phyloP scores from a whole-genome alignment of 768 basidiomycete species.

The Mycena rebaudengoi region DNA sequence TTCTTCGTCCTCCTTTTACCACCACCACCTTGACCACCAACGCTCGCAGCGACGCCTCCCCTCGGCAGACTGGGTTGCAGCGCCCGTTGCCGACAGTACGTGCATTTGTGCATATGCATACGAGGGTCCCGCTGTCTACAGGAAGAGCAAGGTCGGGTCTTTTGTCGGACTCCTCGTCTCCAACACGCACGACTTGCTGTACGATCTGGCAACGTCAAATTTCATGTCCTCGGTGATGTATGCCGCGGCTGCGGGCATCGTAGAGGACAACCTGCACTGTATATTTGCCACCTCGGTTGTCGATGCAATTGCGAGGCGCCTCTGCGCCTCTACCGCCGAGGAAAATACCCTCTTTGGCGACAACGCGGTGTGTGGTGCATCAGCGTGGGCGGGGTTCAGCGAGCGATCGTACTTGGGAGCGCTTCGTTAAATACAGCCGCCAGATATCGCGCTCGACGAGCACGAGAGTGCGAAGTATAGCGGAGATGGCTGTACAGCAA shows the following conservation, averaged over 20 bases:
- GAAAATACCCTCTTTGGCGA: conserved; percentile 1
- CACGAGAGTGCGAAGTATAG: background rate
- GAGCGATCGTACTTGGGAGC: conserved; percentile 12
- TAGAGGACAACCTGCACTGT: background rate
- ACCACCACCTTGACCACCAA: too few relatives aligned
- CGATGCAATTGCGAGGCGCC: background rate
- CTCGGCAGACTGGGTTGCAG: background rate
- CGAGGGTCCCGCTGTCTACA: background rate
- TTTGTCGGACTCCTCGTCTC: background rate
- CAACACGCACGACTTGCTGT: conserved; percentile 5
- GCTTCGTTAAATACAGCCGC: conserved; percentile 15
- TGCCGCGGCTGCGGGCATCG: background rate
- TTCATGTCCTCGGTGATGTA: conserved; percentile 11
- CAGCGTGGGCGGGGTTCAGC: conserved; percentile 9
- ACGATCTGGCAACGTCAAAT: conserved; percentile 4
- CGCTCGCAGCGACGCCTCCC: too few relatives aligned
- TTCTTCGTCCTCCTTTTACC: too few relatives aligned
- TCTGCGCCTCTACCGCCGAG: background rate
- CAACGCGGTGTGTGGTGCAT: background rate
- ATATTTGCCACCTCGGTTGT: conserved; percentile 1
- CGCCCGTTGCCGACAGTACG: background rate
- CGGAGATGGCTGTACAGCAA: background rate
- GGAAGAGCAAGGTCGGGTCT: background rate
- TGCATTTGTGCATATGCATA: background rate
- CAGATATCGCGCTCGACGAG: background rate